Evolutionary conservation across 208 protist species (phyloP), one percentile per base, ranked within the genome.

Genomic region (Trypanosoma boissoni): DNA sequence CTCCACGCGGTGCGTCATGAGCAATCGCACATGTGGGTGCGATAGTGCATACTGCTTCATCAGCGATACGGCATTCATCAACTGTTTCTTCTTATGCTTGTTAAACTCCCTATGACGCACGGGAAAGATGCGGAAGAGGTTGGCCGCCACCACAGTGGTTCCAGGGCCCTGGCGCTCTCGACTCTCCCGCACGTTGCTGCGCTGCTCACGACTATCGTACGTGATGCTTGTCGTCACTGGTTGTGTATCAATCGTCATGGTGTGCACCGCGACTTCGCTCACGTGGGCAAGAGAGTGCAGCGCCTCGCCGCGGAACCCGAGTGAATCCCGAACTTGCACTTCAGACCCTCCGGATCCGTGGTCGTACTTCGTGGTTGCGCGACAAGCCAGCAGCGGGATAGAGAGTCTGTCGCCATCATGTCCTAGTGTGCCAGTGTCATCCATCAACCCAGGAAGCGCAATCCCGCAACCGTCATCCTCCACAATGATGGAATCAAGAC

Each of bases 281-380:
- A 97, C 20, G 42, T 83, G 60, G 24, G 89, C 94, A 42, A 99
- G 75, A 7, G 94, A 96, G 48, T 94, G 88, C 24, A 99, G 74
- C n/a, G 98, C 98, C 68, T 99, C 97, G 1, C 98, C 98, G 20
- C 98, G 78, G 66, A 99, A 99, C 12, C 98, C 98, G 0, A 95
- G 72, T 26, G 86, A 81, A 1, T 31, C 39, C 29, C 32, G 32
- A 3, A 48, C 20, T 18, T 55, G 62, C 5, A 39, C 57, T 6
- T 44, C 68, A 14, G 36, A 21, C 1, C 24, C 9, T 24, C 32
- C 23, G n/a, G 50, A 60, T 2, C 16, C 24, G 49, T 50, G 0
- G 24, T 50, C 43, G 26, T 51, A 20, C 49, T 94, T 94, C 39
- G 87, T 86, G 9, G 87, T 87, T 0, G 80, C 80, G 10, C 87